Evolutionary conservation across 345 rosid species (phyloP).

Genomic region (Citrus sp.): DNA sequence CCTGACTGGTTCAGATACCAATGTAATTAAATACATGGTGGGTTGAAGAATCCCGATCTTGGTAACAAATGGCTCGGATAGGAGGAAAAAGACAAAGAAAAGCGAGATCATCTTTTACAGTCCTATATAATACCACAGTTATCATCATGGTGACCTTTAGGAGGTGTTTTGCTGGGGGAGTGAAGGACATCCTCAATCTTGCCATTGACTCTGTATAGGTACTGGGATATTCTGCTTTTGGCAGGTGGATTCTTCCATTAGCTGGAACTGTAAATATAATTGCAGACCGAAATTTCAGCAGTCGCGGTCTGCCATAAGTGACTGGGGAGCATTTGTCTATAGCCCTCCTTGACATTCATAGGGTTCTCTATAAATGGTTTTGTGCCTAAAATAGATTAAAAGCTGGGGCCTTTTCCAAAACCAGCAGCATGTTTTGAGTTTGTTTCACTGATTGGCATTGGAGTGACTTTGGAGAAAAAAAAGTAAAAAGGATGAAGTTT

Average conservation of each 20-base stretch:
- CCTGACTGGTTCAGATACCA: constrained; percentile 25
- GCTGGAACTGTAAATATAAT: constrained; percentile 40
- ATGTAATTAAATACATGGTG: constrained; percentile 38
- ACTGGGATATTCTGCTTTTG: constrained; percentile 18
- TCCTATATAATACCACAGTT: constrained; percentile 25
- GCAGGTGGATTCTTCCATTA: constrained; percentile 22
- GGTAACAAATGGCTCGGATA: constrained; percentile 20
- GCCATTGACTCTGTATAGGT: constrained; percentile 23
- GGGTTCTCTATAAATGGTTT: constrained; percentile 8
- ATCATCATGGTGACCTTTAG: constrained; percentile 16
- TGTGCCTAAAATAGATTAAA: constrained; percentile 13
- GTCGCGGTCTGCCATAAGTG: constrained; percentile 12
- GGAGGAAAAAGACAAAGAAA: constrained; percentile 11
- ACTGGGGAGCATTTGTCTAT: constrained; percentile 25
- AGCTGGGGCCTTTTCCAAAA: constrained; percentile 9
- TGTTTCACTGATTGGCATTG: constrained; percentile 11
- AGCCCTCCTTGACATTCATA: constrained; percentile 16
- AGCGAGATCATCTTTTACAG: background rate
- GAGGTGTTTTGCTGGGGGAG: constrained; percentile 24
- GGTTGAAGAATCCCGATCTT: constrained; percentile 28
- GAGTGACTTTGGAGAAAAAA: constrained; percentile 14
- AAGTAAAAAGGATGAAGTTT: background rate
- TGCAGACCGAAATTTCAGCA: constrained; percentile 12
- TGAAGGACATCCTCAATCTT: constrained; percentile 26
- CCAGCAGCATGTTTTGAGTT: constrained; percentile 5